Evolutionary conservation across 2,329 filamentous ascomycete genomes (phyloP).

Genomic region (Colletotrichum sp.): DNA sequence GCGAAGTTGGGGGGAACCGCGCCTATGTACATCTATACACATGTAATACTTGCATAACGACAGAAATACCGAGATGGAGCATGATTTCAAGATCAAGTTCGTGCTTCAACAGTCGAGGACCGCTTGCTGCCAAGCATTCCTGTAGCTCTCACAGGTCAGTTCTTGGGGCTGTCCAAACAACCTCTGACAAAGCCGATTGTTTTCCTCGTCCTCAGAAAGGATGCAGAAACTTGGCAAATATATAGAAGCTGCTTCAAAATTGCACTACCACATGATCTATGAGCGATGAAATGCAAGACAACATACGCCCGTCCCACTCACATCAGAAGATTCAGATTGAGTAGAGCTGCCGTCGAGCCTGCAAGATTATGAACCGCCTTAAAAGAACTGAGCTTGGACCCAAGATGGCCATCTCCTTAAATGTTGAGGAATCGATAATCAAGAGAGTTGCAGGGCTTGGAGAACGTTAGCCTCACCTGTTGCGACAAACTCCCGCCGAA

Average conservation of each 20-base stretch:
- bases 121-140: not conserved
- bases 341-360: too few relatives aligned
- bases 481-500: not conserved
- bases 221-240: not conserved
- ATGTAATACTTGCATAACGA: not conserved
- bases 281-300: not conserved
- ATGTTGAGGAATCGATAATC: too few relatives aligned
- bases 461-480: not conserved
- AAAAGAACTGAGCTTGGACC: not conserved
- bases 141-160: not conserved
- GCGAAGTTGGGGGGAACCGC: not conserved
- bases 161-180: not conserved
- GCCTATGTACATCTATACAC: not conserved
- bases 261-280: too few relatives aligned
- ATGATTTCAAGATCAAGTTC: fast-evolving
- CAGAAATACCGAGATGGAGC: fast-evolving
- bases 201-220: not conserved
- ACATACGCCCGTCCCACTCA: not conserved
- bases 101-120: fast-evolving
- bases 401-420: not conserved
- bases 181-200: too few relatives aligned
- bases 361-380: not conserved
- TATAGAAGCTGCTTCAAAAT: not conserved
- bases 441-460: too few relatives aligned
- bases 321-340: not conserved